These are phyloP conservation scores for Didymella sp. DNA, from an alignment of 2,329 filamentous ascomycete genomes.

Conservation along the genomic window DNA sequence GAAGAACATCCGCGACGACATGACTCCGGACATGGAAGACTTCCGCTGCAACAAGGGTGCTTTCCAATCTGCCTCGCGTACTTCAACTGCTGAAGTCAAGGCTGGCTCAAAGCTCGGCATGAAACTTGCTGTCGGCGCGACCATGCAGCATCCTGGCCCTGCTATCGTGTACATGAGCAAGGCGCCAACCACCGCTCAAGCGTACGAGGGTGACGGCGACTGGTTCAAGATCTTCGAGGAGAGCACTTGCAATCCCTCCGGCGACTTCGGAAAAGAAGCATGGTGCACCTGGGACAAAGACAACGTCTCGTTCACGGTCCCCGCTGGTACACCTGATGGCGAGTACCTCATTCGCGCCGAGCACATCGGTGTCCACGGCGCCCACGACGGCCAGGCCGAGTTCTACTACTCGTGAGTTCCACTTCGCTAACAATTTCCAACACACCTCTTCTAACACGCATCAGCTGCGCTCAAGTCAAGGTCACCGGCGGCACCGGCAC, in stretches of 20 bases:
- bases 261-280: background rate
- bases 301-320: background rate
- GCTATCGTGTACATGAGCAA: background rate
- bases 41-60: slow-evolving; percentile 22
- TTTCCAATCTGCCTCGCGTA: background rate
- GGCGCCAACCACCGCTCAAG: background rate
- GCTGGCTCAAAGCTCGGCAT: background rate
- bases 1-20: slow-evolving; percentile 29
- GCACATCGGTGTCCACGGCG: slow-evolving; percentile 54
- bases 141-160: background rate
- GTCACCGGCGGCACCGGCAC: slow-evolving; percentile 44
- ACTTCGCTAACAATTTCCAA: background rate
- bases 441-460: background rate
- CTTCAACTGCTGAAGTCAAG: background rate
- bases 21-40: slow-evolving; percentile 29
- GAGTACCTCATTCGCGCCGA: slow-evolving; percentile 55
- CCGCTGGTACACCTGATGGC: slow-evolving; percentile 28
- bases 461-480: slow-evolving; percentile 52
- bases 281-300: background rate
- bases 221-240: background rate
- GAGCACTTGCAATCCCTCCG: background rate
- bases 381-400: slow-evolving; percentile 42
- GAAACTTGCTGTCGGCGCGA: background rate
- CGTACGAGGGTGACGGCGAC: background rate
- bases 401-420: slow-evolving; percentile 45